Conservation (phyloP, 768 basidiomycete genomes). For the Lactifluus hygrophoroides region DNA sequence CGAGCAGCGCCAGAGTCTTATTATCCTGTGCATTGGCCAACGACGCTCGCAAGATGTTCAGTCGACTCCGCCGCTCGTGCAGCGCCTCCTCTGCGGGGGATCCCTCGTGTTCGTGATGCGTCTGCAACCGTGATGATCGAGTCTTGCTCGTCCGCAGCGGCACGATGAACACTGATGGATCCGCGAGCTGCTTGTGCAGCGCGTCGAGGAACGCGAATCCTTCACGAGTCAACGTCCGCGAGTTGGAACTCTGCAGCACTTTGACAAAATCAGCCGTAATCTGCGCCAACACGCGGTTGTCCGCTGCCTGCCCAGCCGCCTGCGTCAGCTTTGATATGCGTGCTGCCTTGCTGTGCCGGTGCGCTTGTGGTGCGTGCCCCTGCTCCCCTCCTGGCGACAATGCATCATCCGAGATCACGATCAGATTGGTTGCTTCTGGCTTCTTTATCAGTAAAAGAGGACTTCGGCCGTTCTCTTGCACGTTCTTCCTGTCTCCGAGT, state of each 20-base stretch:
- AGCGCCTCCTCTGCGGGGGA: slow-evolving; percentile 27
- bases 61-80: slow-evolving; percentile 39
- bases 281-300: slow-evolving; percentile 46
- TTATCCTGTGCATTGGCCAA: slow-evolving; percentile 45
- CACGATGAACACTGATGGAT: slow-evolving; percentile 51
- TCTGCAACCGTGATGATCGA: slow-evolving; percentile 21
- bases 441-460: slow-evolving; percentile 7
- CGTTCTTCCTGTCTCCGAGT: slow-evolving; percentile 19
- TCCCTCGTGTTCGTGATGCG: slow-evolving; percentile 30
- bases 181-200: slow-evolving; percentile 59
- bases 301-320: slow-evolving; percentile 37
- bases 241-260: slow-evolving; percentile 56
- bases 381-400: slow-evolving; percentile 20
- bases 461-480: background rate
- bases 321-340: slow-evolving; percentile 42
- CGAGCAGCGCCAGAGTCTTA: slow-evolving; percentile 51
- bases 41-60: slow-evolving; percentile 48
- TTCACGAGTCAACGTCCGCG: slow-evolving; percentile 58
- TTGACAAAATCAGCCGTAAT: slow-evolving; percentile 53
- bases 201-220: slow-evolving; percentile 64
- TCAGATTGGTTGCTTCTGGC: slow-evolving; percentile 26
- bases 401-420: slow-evolving; percentile 42
- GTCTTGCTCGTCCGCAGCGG: slow-evolving; percentile 41
- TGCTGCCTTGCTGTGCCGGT: slow-evolving; percentile 42
- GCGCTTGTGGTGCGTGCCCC: slow-evolving; percentile 26